Percentiles rank a stretch among this genome's conserved stretches.
phyloP scores from a whole-genome alignment of 192 early-diverging fungal species.

The Gonapodya sp. region DNA sequence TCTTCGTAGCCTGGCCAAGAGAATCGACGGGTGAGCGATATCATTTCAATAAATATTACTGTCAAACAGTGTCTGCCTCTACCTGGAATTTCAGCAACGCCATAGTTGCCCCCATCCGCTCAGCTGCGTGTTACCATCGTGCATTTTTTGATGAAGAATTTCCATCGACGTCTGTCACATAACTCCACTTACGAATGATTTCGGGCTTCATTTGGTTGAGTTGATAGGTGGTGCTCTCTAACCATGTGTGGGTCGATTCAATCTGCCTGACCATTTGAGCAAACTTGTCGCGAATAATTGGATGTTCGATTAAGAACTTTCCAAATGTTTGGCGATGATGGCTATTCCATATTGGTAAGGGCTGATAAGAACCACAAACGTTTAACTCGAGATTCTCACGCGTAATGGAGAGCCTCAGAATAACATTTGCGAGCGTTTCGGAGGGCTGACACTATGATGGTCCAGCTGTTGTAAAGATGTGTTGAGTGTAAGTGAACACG shows the following conservation, averaged over 20 bases:
- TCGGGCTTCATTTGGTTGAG: constrained; percentile 39
- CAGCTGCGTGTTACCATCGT: constrained; percentile 26
- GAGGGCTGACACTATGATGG: not conserved
- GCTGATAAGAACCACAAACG: no score
- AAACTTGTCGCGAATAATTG: constrained; percentile 56
- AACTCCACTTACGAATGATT: not conserved
- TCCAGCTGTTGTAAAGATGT: not conserved
- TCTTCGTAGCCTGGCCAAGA: constrained; percentile 65
- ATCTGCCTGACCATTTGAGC: constrained; percentile 77
- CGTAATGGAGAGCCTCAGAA: constrained; percentile 8
- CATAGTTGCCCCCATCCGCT: constrained; percentile 72
- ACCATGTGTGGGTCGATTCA: constrained; percentile 78
- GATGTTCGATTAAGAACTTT: constrained; percentile 74
- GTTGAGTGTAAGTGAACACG: no score
- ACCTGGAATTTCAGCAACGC: constrained; percentile 59
- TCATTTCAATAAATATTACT: not conserved
- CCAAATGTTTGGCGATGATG: constrained; percentile 81
- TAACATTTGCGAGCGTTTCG: not conserved
- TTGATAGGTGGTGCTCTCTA: constrained; percentile 67
- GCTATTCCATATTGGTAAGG: no score
- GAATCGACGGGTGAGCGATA: not conserved
- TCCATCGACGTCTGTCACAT: not conserved
- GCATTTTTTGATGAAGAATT: not conserved
- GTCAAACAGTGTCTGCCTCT: not conserved
- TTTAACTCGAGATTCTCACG: not conserved